These are phyloP conservation scores for Tillandsia fasciculata DNA, from an alignment of 176 grass and related monocot genomes.

Conservation along the genomic window DNA sequence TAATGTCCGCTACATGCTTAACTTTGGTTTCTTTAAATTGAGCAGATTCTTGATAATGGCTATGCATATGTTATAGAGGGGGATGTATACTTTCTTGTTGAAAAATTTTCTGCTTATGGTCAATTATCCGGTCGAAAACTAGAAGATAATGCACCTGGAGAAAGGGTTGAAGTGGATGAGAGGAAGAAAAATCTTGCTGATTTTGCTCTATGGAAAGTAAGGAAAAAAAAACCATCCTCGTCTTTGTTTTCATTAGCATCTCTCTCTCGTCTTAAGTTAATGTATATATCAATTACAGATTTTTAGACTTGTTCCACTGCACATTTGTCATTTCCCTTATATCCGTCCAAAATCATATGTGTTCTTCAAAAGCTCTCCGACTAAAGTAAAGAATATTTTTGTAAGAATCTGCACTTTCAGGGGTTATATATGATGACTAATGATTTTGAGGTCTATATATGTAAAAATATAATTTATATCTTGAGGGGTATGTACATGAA, in stretches of 20 bases:
- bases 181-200: slow-evolving; percentile 93
- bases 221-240: not conserved
- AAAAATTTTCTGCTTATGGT: slow-evolving; percentile 77
- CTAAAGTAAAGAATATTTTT: no score
- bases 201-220: slow-evolving; percentile 98
- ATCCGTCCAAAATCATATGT: no score
- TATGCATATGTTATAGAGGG: slow-evolving; percentile 72
- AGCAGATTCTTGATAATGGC: slow-evolving; percentile 72
- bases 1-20: not conserved
- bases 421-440: no score
- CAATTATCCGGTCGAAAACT: slow-evolving; percentile 77
- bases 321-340: no score
- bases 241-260: not conserved
- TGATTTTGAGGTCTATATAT: no score
- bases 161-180: slow-evolving; percentile 86
- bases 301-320: no score
- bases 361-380: no score
- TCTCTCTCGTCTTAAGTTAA: not conserved
- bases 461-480: no score
- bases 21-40: not conserved
- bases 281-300: no score
- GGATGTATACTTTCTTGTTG: slow-evolving; percentile 91
- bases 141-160: slow-evolving; percentile 93
- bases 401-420: no score
- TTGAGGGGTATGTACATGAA: not conserved